Percentiles rank a stretch among this genome's conserved stretches.
These are phyloP conservation scores for Penicillium ochrochloron DNA, from an alignment of 495 filamentous ascomycete genomes.

Conservation along the genomic window DNA sequence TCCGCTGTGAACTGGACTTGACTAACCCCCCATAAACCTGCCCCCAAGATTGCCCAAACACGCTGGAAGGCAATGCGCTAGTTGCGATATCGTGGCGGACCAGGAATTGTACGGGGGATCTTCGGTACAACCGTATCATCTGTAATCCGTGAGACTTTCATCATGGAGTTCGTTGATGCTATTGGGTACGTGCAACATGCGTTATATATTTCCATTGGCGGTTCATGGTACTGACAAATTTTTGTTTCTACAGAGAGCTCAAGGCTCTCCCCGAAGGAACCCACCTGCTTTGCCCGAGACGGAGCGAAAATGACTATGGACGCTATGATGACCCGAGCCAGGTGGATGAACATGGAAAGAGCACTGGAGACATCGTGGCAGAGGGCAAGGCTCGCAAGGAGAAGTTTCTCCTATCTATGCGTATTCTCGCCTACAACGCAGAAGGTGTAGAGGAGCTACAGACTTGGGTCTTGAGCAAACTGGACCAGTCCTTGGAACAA, in stretches of 20 bases:
- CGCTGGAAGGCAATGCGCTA: slow-evolving; percentile 18
- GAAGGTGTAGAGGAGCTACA: slow-evolving; percentile 64
- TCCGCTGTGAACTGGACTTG: background rate
- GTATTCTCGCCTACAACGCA: slow-evolving; percentile 68
- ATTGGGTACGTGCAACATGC: slow-evolving; percentile 38
- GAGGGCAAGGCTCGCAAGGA: slow-evolving; percentile 58
- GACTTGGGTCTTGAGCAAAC: slow-evolving; percentile 57
- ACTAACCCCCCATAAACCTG: background rate
- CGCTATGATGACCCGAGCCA: slow-evolving; percentile 56
- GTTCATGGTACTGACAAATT: slow-evolving; percentile 16
- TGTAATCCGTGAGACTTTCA: slow-evolving; percentile 21
- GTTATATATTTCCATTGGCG: background rate
- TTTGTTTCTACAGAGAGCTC: slow-evolving; percentile 39
- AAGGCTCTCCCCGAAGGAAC: slow-evolving; percentile 50
- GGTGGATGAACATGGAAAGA: slow-evolving; percentile 37
- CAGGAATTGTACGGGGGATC: slow-evolving; percentile 27
- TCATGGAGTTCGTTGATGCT: slow-evolving; percentile 51
- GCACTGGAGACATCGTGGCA: slow-evolving; percentile 43
- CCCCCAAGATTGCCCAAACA: background rate
- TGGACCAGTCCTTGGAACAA: slow-evolving; percentile 60
- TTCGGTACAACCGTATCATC: slow-evolving; percentile 12
- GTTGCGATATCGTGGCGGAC: slow-evolving; percentile 6
- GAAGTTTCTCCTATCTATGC: slow-evolving; percentile 64
- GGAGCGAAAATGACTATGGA: slow-evolving; percentile 52
- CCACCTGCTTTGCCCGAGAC: slow-evolving; percentile 56